These are phyloP conservation scores for Claviceps fusiformis DNA, from an alignment of 2,329 filamentous ascomycete genomes.

Conservation along the genomic window DNA sequence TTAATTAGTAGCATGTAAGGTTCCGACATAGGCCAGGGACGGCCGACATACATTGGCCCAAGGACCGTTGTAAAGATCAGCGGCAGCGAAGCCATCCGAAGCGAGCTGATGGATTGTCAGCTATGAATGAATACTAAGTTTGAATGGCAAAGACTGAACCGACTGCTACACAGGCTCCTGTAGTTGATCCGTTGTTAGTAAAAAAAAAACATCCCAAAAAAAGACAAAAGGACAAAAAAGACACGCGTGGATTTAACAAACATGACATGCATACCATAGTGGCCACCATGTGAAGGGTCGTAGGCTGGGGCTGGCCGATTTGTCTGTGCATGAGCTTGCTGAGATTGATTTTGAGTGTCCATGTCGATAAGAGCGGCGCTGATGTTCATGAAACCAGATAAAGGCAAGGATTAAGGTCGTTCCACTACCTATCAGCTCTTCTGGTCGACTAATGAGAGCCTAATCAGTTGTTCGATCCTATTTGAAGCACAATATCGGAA, in stretches of 20 bases:
- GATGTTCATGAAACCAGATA: background rate
- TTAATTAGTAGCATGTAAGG: constrained; percentile 1
- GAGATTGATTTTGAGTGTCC: constrained; percentile 31
- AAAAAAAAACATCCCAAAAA: background rate
- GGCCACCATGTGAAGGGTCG: constrained; percentile 59
- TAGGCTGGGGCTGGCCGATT: constrained; percentile 52
- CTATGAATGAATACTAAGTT: background rate
- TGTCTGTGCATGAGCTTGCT: constrained; percentile 41
- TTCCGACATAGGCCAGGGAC: background rate
- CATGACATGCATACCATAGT: constrained; percentile 50
- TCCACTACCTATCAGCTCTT: background rate
- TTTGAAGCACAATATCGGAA: background rate
- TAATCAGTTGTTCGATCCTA: background rate
- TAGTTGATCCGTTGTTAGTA: constrained; percentile 9
- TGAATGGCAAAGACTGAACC: constrained; percentile 6
- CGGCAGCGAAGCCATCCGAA: constrained; percentile 75
- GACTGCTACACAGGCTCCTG: constrained; percentile 36
- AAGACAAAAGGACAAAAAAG: background rate
- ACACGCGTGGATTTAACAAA: background rate
- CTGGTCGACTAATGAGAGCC: background rate
- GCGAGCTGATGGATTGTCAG: constrained; percentile 50
- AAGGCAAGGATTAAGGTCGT: background rate
- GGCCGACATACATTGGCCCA: constrained; percentile 75
- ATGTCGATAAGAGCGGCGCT: constrained; percentile 13
- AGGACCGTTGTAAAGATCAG: constrained; percentile 82